Evolutionary conservation across 371 early-diverging fungal genomes (phyloP).

Genomic region (Choanephora cucurbitarum): DNA sequence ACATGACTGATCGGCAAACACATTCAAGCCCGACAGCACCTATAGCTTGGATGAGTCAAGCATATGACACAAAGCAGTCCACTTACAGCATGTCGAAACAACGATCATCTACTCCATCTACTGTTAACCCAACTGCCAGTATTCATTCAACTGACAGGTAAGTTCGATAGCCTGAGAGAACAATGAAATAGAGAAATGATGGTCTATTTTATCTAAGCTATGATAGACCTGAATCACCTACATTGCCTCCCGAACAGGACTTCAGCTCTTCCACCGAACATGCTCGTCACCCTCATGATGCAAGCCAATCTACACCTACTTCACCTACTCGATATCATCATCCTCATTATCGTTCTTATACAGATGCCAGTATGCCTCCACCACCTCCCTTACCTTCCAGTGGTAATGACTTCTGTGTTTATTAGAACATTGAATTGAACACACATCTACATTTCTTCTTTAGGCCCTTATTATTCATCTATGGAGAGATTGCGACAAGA

Average conservation of each 20-base stretch:
- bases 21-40: slow-evolving; percentile 19
- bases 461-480: too few species aligned
- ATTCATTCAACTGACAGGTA: slow-evolving; percentile 16
- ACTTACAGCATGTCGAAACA: neutral
- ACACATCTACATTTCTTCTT: too few species aligned
- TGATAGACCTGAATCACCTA: slow-evolving; percentile 43
- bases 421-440: too few species aligned
- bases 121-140: slow-evolving; percentile 2
- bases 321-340: neutral
- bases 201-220: too few species aligned
- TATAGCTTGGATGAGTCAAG: slow-evolving; percentile 28
- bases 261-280: neutral
- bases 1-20: slow-evolving; percentile 16
- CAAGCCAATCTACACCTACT: neutral
- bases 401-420: too few species aligned
- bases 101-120: neutral
- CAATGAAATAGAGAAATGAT: slow-evolving; percentile 27
- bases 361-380: neutral
- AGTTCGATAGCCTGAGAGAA: neutral
- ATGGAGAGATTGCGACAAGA: too few species aligned
- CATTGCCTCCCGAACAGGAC: slow-evolving; percentile 35
- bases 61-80: slow-evolving; percentile 12
- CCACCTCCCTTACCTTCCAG: neutral
- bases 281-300: too few species aligned
- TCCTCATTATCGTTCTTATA: neutral